Conservation (phyloP, 2,329 filamentous ascomycete genomes). For the Clonostachys chloroleuca region DNA sequence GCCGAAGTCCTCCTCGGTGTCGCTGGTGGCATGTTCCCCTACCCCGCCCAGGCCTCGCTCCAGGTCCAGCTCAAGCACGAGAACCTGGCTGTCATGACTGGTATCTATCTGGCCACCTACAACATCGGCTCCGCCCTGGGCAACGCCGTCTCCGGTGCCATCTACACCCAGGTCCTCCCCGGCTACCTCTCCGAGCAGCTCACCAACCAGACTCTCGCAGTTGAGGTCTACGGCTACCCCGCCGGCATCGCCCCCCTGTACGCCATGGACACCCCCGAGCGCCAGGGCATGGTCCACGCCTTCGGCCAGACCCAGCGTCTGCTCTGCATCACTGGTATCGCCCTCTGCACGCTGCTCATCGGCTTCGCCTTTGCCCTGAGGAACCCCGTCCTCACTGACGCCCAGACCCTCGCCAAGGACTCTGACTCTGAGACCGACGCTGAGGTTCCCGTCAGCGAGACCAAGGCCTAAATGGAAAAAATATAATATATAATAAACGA, state of each 20-base stretch:
- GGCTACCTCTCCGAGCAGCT: conserved; percentile 31
- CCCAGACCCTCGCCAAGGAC: conserved; percentile 34
- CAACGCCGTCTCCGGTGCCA: conserved; percentile 54
- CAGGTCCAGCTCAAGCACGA: conserved; percentile 37
- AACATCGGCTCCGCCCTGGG: conserved; percentile 58
- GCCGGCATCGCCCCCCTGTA: conserved; percentile 24
- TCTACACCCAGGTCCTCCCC: conserved; percentile 58
- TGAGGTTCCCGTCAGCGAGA: background rate
- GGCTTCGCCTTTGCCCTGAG: conserved; percentile 33
- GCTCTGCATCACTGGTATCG: conserved; percentile 42
- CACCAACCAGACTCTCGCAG: conserved; percentile 16
- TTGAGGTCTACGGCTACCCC: conserved; percentile 26
- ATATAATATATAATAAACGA: background rate
- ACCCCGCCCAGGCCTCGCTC: conserved; percentile 39
- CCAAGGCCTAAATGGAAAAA: background rate
- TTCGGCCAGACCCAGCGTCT: conserved; percentile 42
- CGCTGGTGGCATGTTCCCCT: conserved; percentile 58
- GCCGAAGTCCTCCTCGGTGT: conserved; percentile 59
- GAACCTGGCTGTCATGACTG: conserved; percentile 60
- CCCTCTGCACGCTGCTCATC: conserved; percentile 42
- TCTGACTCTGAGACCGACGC: conserved; percentile 8
- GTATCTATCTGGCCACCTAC: conserved; percentile 58
- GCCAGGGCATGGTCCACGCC: conserved; percentile 32
- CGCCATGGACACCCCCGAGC: conserved; percentile 35
- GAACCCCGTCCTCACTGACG: conserved; percentile 38